Conservation (phyloP, 1,139 yeast genomes). For the Scheffersomyces quercinus region DNA sequence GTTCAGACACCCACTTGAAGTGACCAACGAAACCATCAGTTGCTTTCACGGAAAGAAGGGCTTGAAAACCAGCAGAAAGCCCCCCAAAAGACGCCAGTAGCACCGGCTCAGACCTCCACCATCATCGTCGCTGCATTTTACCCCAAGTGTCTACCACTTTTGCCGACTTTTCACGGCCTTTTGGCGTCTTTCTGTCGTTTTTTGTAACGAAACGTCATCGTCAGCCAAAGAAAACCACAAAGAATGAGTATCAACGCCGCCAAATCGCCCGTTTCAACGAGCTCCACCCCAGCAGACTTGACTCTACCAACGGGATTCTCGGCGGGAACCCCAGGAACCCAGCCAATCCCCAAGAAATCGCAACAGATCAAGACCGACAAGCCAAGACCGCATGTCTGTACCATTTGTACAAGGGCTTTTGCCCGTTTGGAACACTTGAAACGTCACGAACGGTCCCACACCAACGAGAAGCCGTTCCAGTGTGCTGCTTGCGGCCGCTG, state of each 20-base stretch:
- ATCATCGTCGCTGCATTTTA: too few species aligned
- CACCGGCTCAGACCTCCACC: too few species aligned
- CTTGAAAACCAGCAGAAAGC: too few species aligned
- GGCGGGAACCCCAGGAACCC: constrained; percentile 24
- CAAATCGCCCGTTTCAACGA: background rate
- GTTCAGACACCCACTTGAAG: too few species aligned
- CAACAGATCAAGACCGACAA: constrained; percentile 75
- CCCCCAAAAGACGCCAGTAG: too few species aligned
- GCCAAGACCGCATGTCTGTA: constrained; percentile 33
- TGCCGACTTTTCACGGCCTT: too few species aligned
- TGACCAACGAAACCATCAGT: too few species aligned
- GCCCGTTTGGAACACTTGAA: constrained; percentile 34
- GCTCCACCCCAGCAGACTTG: background rate
- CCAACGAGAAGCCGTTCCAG: constrained; percentile 40
- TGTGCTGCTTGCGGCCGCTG: constrained; percentile 54
- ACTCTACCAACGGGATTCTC: background rate
- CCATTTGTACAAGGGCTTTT: constrained; percentile 33
- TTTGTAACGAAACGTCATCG: too few species aligned
- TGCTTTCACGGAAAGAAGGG: too few species aligned
- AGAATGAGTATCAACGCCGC: background rate
- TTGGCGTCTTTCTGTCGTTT: too few species aligned
- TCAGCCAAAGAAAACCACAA: too few species aligned
- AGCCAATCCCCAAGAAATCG: constrained; percentile 86
- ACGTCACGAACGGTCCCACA: constrained; percentile 35
- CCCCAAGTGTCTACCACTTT: too few species aligned